Conservation (phyloP, 2,329 filamentous ascomycete genomes). For the Fulvia fulva region DNA sequence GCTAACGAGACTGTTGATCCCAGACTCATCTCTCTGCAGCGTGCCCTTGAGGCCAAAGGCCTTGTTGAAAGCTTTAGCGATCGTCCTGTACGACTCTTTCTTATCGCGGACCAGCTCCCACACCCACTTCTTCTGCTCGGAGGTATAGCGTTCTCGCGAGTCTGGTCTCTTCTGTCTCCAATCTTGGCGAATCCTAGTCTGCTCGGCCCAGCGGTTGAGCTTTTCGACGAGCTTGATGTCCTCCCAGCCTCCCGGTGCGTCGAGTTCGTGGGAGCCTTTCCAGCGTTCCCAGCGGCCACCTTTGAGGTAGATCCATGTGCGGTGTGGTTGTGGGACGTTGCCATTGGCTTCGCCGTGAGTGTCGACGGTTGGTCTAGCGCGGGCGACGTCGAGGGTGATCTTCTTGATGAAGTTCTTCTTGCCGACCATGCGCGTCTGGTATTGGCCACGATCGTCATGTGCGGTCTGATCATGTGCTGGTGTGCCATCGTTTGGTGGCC, state of each 20-base stretch:
- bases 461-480: constrained; percentile 16
- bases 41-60: background rate
- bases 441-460: background rate
- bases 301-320: constrained; percentile 74
- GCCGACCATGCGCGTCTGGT: constrained; percentile 19
- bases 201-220: constrained; percentile 53
- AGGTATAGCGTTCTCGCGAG: constrained; percentile 55
- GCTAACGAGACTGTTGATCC: background rate
- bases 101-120: background rate
- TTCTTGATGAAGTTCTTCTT: constrained; percentile 4
- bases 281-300: constrained; percentile 50
- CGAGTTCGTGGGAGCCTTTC: constrained; percentile 73
- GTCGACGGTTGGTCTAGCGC: constrained; percentile 1
- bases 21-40: background rate
- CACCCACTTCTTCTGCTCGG: constrained; percentile 37
- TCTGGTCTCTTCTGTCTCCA: constrained; percentile 50
- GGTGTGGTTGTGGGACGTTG: constrained; percentile 53
- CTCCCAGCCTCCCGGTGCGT: constrained; percentile 56
- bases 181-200: constrained; percentile 12
- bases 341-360: background rate
- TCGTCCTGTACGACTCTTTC: background rate
- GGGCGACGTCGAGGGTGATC: constrained; percentile 20
- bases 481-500: constrained; percentile 16
- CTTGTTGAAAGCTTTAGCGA: background rate
- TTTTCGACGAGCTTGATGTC: constrained; percentile 55